Conservation (phyloP, 2,329 filamentous ascomycete species). For the Colletotrichum sp. region DNA sequence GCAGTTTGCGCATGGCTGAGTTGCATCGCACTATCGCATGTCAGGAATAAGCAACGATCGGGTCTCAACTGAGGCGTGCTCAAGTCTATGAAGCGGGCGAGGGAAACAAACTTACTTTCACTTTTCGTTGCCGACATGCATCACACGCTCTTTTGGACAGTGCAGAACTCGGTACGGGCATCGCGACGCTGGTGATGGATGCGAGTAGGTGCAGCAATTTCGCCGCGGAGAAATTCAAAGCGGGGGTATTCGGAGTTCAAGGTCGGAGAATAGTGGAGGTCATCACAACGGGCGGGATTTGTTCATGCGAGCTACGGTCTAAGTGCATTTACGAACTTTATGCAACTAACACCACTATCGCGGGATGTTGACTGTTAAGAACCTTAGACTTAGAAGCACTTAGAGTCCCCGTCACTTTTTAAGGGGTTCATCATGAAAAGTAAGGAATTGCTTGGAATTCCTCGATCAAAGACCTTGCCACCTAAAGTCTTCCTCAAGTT, state of each 20-base stretch:
- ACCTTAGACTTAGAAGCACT: accelerated
- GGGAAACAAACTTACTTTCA: not conserved
- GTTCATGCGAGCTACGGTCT: not conserved
- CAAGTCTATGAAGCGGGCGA: not conserved
- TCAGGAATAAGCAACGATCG: not conserved
- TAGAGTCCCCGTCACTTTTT: not conserved
- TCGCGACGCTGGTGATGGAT: not conserved
- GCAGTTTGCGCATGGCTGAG: not conserved
- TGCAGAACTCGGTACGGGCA: not conserved
- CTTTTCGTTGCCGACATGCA: not conserved
- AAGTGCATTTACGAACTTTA: not conserved
- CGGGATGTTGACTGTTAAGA: accelerated
- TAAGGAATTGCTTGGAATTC: accelerated
- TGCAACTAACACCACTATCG: not conserved
- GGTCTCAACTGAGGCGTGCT: not conserved
- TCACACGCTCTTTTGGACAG: not conserved
- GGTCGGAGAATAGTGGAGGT: not conserved
- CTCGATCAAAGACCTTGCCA: not conserved
- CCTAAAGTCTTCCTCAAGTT: not conserved
- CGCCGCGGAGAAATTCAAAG: not conserved
- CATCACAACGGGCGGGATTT: not conserved
- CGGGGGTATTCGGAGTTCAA: not conserved
- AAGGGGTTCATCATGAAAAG: not conserved
- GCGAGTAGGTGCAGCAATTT: not conserved
- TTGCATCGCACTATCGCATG: not conserved